Conservation (phyloP, 2,329 filamentous ascomycete species). For the Stagonosporopsis cucurbitacearum region DNA sequence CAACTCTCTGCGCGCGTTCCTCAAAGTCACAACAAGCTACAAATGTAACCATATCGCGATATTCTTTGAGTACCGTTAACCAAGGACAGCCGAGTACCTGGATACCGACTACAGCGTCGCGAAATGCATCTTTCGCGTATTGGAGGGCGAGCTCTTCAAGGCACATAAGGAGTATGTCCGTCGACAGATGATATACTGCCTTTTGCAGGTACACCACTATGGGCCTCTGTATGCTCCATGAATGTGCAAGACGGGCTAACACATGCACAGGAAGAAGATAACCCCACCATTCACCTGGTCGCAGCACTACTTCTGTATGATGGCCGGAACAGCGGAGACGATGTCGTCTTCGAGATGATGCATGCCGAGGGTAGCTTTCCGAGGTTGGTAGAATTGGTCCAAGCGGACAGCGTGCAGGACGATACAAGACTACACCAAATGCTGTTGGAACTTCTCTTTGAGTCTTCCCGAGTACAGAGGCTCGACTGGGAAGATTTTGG, state of each 20-base stretch:
- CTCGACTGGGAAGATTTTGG: conserved; percentile 77
- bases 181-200: conserved; percentile 87
- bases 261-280: conserved; percentile 77
- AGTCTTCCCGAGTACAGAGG: conserved; percentile 92
- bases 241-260: conserved; percentile 21
- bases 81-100: conserved; percentile 68
- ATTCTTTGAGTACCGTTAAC: conserved; percentile 27
- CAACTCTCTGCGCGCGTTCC: conserved; percentile 82
- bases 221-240: not conserved
- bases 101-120: conserved; percentile 79
- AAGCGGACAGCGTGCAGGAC: conserved; percentile 64
- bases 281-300: conserved; percentile 79
- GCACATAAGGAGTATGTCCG: conserved; percentile 85
- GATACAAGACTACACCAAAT: conserved; percentile 78
- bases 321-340: conserved; percentile 76
- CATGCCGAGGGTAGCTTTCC: conserved; percentile 83
- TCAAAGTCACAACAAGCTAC: conserved; percentile 77
- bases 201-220: conserved; percentile 66
- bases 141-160: conserved; percentile 76
- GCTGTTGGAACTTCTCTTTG: conserved; percentile 88
- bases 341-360: conserved; percentile 84
- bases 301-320: conserved; percentile 86
- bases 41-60: conserved; percentile 57
- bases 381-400: conserved; percentile 81
- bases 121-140: conserved; percentile 78